Evolutionary conservation across 176 grass and related monocot genomes (phyloP).

Genomic region (Zizania latifolia): DNA sequence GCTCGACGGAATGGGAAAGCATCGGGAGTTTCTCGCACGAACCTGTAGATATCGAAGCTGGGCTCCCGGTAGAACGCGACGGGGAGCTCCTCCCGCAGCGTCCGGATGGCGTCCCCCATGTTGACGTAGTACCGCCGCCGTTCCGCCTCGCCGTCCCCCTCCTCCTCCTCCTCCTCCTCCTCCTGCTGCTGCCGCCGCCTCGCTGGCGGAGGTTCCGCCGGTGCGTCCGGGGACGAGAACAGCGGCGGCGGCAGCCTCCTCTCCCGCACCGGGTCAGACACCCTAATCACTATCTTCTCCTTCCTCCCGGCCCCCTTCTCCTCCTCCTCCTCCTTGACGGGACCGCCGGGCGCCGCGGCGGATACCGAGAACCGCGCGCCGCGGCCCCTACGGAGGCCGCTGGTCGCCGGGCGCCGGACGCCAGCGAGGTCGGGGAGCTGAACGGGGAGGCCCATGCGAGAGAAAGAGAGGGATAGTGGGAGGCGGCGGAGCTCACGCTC

Average conservation of each 20-base stretch:
- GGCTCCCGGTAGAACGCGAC: slow-evolving; percentile 64
- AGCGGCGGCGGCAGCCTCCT: slow-evolving; percentile 32
- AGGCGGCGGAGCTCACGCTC: neutral
- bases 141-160: slow-evolving; percentile 25
- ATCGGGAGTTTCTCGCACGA: neutral
- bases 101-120: slow-evolving; percentile 80
- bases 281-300: slow-evolving; percentile 59
- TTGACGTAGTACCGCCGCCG: slow-evolving; percentile 76
- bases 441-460: slow-evolving; percentile 32
- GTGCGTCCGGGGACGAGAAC: slow-evolving; percentile 33
- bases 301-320: slow-evolving; percentile 27
- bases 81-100: slow-evolving; percentile 72
- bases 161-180: slow-evolving; percentile 26
- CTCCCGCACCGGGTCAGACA: slow-evolving; percentile 62
- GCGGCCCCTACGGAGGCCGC: neutral
- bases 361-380: neutral
- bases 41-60: slow-evolving; percentile 88
- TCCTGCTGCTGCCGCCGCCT: neutral
- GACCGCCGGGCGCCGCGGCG: slow-evolving; percentile 20
- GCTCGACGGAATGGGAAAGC: neutral
- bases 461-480: too few species aligned
- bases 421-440: slow-evolving; percentile 31
- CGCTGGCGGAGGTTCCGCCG: slow-evolving; percentile 11
- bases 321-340: slow-evolving; percentile 38
- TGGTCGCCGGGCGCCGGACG: neutral